A percentile compares a stretch with the other conserved stretches of the same genome.
Evolutionary conservation across 345 rosid species (phyloP).

Genomic region (Hirschfeldia incana): DNA sequence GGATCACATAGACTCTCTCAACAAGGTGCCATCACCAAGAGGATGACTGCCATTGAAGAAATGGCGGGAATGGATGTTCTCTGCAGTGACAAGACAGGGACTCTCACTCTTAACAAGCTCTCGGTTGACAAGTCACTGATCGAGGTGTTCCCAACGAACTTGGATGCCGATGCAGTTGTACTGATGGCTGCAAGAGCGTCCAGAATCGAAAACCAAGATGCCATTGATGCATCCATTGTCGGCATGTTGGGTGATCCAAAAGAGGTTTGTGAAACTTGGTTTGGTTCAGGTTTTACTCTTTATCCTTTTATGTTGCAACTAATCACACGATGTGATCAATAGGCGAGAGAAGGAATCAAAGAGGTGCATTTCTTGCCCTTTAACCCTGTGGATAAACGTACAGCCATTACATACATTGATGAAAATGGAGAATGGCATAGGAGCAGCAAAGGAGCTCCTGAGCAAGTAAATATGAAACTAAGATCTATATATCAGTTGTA

Average conservation of each 20-base stretch:
- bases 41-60: slow-evolving; percentile 98
- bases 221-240: slow-evolving; percentile 93
- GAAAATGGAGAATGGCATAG: slow-evolving; percentile 73
- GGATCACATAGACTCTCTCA: slow-evolving; percentile 87
- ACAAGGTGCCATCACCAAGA: slow-evolving; percentile 96
- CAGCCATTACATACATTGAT: slow-evolving; percentile 85
- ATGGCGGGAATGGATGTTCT: slow-evolving; percentile 98
- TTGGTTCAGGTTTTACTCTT: neutral
- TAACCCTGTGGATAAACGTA: slow-evolving; percentile 91
- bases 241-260: slow-evolving; percentile 83
- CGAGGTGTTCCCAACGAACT: slow-evolving; percentile 58
- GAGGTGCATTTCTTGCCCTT: slow-evolving; percentile 94
- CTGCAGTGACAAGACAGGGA: slow-evolving; percentile 96
- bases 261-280: slow-evolving; percentile 47
- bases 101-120: slow-evolving; percentile 90
- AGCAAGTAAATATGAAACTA: slow-evolving; percentile 52
- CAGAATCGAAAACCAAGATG: slow-evolving; percentile 89
- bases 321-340: neutral
- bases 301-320: neutral
- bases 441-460: slow-evolving; percentile 93
- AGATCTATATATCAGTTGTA: neutral
- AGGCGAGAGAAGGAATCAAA: slow-evolving; percentile 88
- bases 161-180: slow-evolving; percentile 53
- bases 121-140: slow-evolving; percentile 75
- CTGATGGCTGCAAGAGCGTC: slow-evolving; percentile 87